A percentile compares a stretch with the other conserved stretches of the same genome.
phyloP scores from a whole-genome alignment of 2,329 filamentous ascomycete species.

The Scleromitrula shiraiana region DNA sequence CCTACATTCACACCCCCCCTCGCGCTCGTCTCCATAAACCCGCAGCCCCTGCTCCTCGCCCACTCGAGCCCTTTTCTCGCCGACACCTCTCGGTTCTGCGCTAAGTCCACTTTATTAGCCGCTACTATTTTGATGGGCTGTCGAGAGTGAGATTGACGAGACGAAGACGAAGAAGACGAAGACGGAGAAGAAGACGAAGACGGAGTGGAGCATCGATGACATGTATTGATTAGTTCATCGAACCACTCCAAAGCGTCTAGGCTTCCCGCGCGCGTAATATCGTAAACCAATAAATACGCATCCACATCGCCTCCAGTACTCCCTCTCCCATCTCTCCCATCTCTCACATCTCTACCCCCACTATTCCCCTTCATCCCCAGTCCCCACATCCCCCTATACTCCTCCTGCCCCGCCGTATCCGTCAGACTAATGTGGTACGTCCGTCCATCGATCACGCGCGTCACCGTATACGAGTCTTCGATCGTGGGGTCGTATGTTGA shows the following conservation, averaged over 20 bases:
- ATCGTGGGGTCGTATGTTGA: conserved; percentile 76
- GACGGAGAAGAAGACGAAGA: too few relatives aligned
- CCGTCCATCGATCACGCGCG: conserved; percentile 67
- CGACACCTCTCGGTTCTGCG: conserved; percentile 59
- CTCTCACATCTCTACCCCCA: conserved; percentile 86
- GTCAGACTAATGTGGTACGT: conserved; percentile 72
- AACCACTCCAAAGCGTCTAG: conserved; percentile 70
- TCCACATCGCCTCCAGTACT: conserved; percentile 64
- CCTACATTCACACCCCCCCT: conserved; percentile 81
- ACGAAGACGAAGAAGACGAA: too few relatives aligned
- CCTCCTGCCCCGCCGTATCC: conserved; percentile 83
- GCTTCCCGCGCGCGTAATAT: conserved; percentile 65
- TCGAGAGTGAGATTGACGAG: too few relatives aligned
- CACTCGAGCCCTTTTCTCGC: conserved; percentile 67
- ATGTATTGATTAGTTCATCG: conserved; percentile 75
- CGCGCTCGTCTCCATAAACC: conserved; percentile 86
- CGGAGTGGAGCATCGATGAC: too few relatives aligned
- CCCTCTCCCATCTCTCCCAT: conserved; percentile 34
- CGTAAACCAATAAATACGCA: conserved; percentile 80
- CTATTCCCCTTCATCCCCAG: conserved; percentile 73
- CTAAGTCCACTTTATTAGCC: conserved; percentile 79
- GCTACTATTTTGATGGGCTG: conserved; percentile 74
- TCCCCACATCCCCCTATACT: conserved; percentile 86
- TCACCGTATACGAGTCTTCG: conserved; percentile 79
- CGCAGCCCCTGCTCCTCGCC: conserved; percentile 64